Percentiles rank a stretch among this genome's conserved stretches.
Evolutionary conservation across 2,329 filamentous ascomycete genomes (phyloP).

Genomic region (Penicillium sp.): DNA sequence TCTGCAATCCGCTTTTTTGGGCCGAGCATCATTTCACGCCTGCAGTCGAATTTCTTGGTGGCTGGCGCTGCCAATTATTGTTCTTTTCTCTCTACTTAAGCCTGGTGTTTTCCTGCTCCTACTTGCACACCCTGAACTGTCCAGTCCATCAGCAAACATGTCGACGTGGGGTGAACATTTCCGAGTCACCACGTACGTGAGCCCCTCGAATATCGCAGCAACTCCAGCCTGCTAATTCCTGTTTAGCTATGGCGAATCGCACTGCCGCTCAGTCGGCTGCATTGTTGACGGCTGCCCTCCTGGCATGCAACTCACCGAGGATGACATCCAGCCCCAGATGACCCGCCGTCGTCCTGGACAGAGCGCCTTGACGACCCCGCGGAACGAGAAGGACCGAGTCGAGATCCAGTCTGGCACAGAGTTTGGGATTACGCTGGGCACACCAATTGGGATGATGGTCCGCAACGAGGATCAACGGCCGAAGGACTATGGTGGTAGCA

Average conservation of each 20-base stretch:
- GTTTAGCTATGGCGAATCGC: constrained; percentile 71
- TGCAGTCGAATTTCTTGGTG: too few relatives aligned
- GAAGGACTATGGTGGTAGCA: constrained; percentile 83
- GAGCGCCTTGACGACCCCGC: constrained; percentile 82
- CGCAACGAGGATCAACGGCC: constrained; percentile 91
- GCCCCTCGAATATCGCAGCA: neutral
- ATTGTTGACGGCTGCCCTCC: constrained; percentile 93
- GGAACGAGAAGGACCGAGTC: constrained; percentile 87
- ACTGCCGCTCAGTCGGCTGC: constrained; percentile 89
- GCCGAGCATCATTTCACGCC: constrained; percentile 5
- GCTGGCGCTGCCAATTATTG: too few relatives aligned
- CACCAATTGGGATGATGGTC: constrained; percentile 83
- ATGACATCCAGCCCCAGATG: constrained; percentile 92
- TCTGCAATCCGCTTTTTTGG: constrained; percentile 6
- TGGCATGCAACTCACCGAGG: constrained; percentile 78
- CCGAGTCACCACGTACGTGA: constrained; percentile 71
- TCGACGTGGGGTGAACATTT: constrained; percentile 85
- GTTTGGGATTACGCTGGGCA: constrained; percentile 83
- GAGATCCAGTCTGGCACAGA: constrained; percentile 92
- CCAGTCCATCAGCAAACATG: constrained; percentile 53
- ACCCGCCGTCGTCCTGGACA: constrained; percentile 86
- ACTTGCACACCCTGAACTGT: neutral
- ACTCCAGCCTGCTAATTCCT: constrained; percentile 15
- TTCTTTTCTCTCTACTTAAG: constrained; percentile 3
- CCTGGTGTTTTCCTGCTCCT: too few relatives aligned